phyloP scores from a whole-genome alignment of 2,329 filamentous ascomycete species.

The Verruconis gallopava region DNA sequence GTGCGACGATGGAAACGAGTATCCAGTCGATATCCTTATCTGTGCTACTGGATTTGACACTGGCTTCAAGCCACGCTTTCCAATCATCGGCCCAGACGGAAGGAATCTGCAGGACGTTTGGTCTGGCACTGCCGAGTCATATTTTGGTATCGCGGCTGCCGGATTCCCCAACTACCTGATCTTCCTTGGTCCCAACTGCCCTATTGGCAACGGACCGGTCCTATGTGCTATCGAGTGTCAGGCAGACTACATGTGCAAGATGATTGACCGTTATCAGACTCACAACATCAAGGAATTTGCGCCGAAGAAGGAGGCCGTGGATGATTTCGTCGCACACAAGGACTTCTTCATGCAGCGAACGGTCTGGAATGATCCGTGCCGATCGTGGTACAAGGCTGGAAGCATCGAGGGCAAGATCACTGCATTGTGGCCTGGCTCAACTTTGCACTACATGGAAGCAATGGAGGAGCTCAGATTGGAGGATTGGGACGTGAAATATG shows the following conservation, averaged over 20 bases:
- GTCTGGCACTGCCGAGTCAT: conserved; percentile 27
- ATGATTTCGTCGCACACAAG: conserved; percentile 38
- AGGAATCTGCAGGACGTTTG: conserved; percentile 33
- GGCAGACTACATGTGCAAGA: conserved; percentile 35
- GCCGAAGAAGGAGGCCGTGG: conserved; percentile 34
- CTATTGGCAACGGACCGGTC: conserved; percentile 30
- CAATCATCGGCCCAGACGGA: conserved; percentile 27
- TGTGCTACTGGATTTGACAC: conserved; percentile 27
- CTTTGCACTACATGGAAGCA: conserved; percentile 39
- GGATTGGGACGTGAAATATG: conserved; percentile 33
- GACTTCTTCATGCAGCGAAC: conserved; percentile 33
- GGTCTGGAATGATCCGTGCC: conserved; percentile 34
- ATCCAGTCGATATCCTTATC: conserved; percentile 24
- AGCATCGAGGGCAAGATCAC: conserved; percentile 23
- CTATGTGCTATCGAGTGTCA: conserved; percentile 34
- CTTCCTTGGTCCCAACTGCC: conserved; percentile 30
- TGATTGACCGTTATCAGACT: conserved; percentile 38
- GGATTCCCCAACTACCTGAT: conserved; percentile 36
- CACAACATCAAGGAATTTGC: conserved; percentile 33
- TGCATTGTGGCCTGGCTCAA: conserved; percentile 32
- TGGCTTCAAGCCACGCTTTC: conserved; percentile 33
- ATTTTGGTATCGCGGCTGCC: conserved; percentile 33
- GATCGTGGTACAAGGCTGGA: conserved; percentile 30
- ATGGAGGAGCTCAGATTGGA: conserved; percentile 33
- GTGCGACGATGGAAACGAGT: conserved; percentile 21